Evolutionary conservation across 1,284 basidiomycete species (phyloP), one percentile per base, ranked within the genome.

Genomic region (Porodaedalea pini): DNA sequence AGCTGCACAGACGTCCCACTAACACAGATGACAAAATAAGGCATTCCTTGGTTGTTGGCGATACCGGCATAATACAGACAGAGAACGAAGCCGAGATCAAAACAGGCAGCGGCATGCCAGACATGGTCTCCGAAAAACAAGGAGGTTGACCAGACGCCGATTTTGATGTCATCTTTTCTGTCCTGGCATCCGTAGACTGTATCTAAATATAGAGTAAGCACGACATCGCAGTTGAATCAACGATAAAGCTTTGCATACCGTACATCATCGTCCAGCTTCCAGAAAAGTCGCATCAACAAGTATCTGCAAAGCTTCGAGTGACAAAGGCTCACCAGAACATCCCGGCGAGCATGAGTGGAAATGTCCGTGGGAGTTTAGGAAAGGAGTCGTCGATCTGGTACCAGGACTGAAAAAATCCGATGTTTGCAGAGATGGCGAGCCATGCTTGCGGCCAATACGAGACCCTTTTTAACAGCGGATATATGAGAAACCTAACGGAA

Each of bases 361-460:
- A 63, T 1, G 71, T 64, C 8, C 69, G 17, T 8, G 29, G 21
- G 6, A 25, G 19, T n/a, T 52, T 39, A 5, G 34, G 19, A 34
- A 39, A 25, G 19, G 34, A 10, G 10, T 34, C 19, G 23, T 52
- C 51, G 27, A 52, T 40, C 37, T 52, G 51, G 34, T 34, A 52
- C 51, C 51, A 52, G n/a, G 51, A 52, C 23, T 39, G 34, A 7
- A 32, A 19, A 41, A 52, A 52, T 17, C 60, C 58, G 34, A 59
- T 43, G 49, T 62, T 62, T 4, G 60, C 55, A n/a, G 44, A 45
- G 27, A 62, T 41, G 6, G 57, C 60, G 72, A 23, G 75, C 66
- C 52, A 77, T 62, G 2, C 74, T 71, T 90, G 88, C 10, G 88
- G 88, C 80, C 86, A 89, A 68, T 86, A 82, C 0, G 88, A 77